Conservation (phyloP, 1,284 basidiomycete species). For the Cutaneotrichosporon dermatis region DNA sequence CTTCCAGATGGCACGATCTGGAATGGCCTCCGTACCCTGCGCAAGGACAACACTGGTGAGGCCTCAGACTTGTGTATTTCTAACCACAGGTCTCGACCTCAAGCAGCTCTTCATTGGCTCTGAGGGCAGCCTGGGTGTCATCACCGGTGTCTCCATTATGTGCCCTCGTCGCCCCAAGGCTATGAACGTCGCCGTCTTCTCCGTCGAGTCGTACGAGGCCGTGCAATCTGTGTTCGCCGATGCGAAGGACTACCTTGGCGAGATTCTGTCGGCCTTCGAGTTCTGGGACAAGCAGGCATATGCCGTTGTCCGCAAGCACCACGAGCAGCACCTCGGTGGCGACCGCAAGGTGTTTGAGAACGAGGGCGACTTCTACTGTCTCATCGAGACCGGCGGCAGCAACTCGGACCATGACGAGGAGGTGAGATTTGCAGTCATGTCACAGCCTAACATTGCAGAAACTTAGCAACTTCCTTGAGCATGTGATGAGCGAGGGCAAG, state of each 20-base stretch:
- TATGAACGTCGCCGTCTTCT: conserved; percentile 56
- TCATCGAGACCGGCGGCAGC: conserved; percentile 91
- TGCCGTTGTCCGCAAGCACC: conserved; percentile 61
- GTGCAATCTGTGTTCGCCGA: conserved; percentile 57
- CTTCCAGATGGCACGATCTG: conserved; percentile 94
- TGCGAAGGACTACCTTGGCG: conserved; percentile 69
- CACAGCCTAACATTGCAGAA: conserved; percentile 59
- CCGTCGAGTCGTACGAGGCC: conserved; percentile 54
- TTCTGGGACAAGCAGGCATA: conserved; percentile 84
- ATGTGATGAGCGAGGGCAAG: conserved; percentile 70
- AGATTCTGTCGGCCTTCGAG: conserved; percentile 97
- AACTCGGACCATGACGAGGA: conserved; percentile 92
- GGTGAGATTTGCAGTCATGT: conserved; percentile 51
- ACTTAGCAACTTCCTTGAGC: conserved; percentile 75
- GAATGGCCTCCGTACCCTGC: conserved; percentile 69
- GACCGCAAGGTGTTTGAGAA: conserved; percentile 53
- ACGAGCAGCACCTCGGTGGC: conserved; percentile 43
- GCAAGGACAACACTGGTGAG: conserved; percentile 96
- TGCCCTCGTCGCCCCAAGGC: conserved; percentile 82
- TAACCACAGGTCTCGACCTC: conserved; percentile 78
- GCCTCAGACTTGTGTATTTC: background rate
- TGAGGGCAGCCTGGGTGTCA: conserved; percentile 91
- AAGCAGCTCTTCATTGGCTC: conserved; percentile 98
- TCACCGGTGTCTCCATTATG: conserved; percentile 92
- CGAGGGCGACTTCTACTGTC: conserved; percentile 80